Evolutionary conservation across 352 stramenopile genomes (phyloP), one percentile per base, ranked within the genome.

Genomic region (Halophytophthora polymorphica): DNA sequence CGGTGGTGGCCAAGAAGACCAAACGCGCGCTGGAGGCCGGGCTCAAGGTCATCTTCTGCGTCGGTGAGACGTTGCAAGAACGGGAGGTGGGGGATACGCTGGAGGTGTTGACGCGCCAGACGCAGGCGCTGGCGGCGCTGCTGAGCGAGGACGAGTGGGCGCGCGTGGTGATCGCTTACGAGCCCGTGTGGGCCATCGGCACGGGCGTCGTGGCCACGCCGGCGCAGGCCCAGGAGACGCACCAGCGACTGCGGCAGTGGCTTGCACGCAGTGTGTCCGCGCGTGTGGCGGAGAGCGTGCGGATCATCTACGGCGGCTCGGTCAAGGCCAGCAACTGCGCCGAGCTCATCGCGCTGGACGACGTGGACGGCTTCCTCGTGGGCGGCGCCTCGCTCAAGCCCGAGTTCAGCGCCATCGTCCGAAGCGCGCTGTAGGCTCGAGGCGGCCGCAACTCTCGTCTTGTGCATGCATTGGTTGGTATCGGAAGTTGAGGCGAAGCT

Each of bases 121-220:
- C 98, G 13, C 83, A 98, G 66, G 93, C 88, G 29, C 73, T 97
- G 45, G 85, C 83, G 18, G 73, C 81, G 50, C 78, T 91, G 18
- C 88, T 98, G 53, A 73, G 60, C 44, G 88, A 95, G 45, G 64
- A 78, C 42, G 73, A 87, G 31, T 91, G 78, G 80, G 59, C 69
- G 33, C 72, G 71, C 46, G 67, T 99, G 45, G 96, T 98, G 40
- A 92, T 99, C 64, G 96, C 95, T 17, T 98, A 98, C 65, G 92
- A 98, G 69, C 96, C 96, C 14, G 96, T 99, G 56, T 99, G 96
- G 96, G 96, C 96, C 28, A 99, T 99, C 68, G 96, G 95, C 64
- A 99, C 96, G 46, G 96, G 96, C 11, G 81, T 98, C 33, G 96
- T 96, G n/a, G 96, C 95, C 40, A 97, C 93, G 25, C 91, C 95